phyloP scores from a whole-genome alignment of 1,284 basidiomycete genomes.

The Tetrapyrgos nigripes region DNA sequence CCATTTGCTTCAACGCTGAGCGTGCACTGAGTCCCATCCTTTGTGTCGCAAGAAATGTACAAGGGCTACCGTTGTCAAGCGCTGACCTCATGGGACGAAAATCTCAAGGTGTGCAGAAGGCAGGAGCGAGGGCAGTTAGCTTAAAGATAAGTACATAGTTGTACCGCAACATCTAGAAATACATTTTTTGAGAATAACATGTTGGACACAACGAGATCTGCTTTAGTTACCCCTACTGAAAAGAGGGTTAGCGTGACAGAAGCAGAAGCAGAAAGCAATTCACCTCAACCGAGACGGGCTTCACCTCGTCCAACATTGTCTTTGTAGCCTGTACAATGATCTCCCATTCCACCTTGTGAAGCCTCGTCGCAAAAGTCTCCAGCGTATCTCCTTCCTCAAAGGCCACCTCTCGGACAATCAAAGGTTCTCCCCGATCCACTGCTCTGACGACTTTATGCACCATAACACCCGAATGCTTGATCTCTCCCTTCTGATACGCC shows the following conservation, averaged over 20 bases:
- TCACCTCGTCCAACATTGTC: conserved; percentile 64
- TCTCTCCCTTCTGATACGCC: conserved; percentile 85
- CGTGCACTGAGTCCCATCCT: too few species aligned
- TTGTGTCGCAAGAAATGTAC: too few species aligned
- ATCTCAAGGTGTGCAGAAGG: too few species aligned
- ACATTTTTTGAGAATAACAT: too few species aligned
- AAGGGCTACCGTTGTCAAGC: too few species aligned
- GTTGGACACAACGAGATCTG: too few species aligned
- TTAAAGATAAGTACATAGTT: too few species aligned
- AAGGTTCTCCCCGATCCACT: conserved; percentile 91
- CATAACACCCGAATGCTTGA: conserved; percentile 87
- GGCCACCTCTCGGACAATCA: conserved; percentile 83
- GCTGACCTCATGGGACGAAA: too few species aligned
- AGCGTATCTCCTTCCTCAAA: conserved; percentile 78
- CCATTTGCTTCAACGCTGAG: too few species aligned
- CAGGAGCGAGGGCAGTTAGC: too few species aligned
- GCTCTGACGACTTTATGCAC: conserved; percentile 94
- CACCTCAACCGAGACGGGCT: conserved; percentile 7
- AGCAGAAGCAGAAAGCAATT: not conserved
- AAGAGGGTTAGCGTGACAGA: not conserved
- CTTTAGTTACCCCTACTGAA: not conserved
- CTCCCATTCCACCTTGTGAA: conserved; percentile 90
- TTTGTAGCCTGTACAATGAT: conserved; percentile 88
- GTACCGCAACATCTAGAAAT: too few species aligned
- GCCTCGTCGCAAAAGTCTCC: conserved; percentile 77